These are phyloP conservation scores for Lupinus albus DNA, from an alignment of 306 rosid genomes.

Conservation along the genomic window DNA sequence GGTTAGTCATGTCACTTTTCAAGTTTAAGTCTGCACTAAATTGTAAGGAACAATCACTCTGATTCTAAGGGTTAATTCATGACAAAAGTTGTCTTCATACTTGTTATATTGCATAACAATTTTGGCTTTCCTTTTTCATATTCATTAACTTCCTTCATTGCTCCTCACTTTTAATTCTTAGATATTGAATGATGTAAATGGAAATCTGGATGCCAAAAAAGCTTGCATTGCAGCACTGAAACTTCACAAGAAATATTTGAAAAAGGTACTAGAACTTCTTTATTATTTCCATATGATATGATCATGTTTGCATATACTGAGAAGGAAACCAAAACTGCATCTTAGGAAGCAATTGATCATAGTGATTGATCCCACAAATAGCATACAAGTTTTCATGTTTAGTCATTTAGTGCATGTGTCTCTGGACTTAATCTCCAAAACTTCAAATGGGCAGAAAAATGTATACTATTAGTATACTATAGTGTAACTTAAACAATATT, in stretches of 20 bases:
- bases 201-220: constrained; percentile 92
- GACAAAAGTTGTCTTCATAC: not conserved
- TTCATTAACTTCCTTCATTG: not conserved
- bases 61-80: not conserved
- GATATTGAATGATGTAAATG: constrained; percentile 92
- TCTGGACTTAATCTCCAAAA: too few species aligned
- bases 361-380: too few species aligned
- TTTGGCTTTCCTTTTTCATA: not conserved
- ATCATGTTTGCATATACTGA: not conserved
- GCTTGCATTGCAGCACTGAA: constrained; percentile 91
- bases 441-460: too few species aligned
- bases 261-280: constrained; percentile 58
- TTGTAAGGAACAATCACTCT: constrained; percentile 1
- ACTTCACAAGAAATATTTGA: constrained; percentile 91
- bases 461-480: too few species aligned
- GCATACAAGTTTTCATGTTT: too few species aligned
- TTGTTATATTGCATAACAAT: not conserved
- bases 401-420: too few species aligned
- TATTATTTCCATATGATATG: not conserved
- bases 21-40: constrained; percentile 5
- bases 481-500: too few species aligned
- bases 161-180: constrained; percentile 32
- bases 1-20: constrained; percentile 51
- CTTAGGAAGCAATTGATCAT: too few species aligned
- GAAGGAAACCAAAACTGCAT: too few species aligned